phyloP scores from a whole-genome alignment of 805 yeast genomes.

The Torulaspora franciscae region DNA sequence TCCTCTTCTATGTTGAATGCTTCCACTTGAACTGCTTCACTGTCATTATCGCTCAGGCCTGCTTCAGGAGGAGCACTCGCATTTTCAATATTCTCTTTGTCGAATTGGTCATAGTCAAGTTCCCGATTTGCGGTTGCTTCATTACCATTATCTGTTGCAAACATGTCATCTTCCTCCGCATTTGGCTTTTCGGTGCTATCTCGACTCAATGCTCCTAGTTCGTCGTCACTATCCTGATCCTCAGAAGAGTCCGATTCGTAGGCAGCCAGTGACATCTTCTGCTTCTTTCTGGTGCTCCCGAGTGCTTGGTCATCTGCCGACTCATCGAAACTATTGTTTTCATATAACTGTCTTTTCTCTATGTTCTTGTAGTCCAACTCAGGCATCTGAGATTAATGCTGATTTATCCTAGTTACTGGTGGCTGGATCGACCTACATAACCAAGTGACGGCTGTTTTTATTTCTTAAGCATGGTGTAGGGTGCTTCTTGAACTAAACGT shows the following conservation, averaged over 20 bases:
- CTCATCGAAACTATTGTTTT: neutral
- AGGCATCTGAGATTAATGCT: too few relatives aligned
- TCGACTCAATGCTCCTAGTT: neutral
- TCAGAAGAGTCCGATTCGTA: slow-evolving; percentile 16
- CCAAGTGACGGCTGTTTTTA: too few relatives aligned
- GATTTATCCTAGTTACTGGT: too few relatives aligned
- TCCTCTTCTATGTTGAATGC: slow-evolving; percentile 50
- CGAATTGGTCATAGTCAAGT: slow-evolving; percentile 29
- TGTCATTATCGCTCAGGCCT: slow-evolving; percentile 20
- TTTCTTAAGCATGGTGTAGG: too few relatives aligned
- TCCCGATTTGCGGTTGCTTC: neutral
- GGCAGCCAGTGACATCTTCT: slow-evolving; percentile 1
- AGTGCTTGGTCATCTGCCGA: slow-evolving; percentile 7
- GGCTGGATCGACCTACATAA: too few relatives aligned
- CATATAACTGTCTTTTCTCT: neutral
- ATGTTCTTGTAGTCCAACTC: neutral
- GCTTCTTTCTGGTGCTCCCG: slow-evolving; percentile 5
- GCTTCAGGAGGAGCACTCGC: slow-evolving; percentile 15
- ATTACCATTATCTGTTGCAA: neutral
- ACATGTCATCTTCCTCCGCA: slow-evolving; percentile 21
- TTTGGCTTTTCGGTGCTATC: neutral
- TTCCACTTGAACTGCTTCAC: slow-evolving; percentile 39
- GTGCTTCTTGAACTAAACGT: too few relatives aligned
- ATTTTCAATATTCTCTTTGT: slow-evolving; percentile 14
- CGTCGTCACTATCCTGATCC: slow-evolving; percentile 10